Base-by-base conservation (phyloP, 192 early-diverging fungal species). In the Dissophora ornata region DNA sequence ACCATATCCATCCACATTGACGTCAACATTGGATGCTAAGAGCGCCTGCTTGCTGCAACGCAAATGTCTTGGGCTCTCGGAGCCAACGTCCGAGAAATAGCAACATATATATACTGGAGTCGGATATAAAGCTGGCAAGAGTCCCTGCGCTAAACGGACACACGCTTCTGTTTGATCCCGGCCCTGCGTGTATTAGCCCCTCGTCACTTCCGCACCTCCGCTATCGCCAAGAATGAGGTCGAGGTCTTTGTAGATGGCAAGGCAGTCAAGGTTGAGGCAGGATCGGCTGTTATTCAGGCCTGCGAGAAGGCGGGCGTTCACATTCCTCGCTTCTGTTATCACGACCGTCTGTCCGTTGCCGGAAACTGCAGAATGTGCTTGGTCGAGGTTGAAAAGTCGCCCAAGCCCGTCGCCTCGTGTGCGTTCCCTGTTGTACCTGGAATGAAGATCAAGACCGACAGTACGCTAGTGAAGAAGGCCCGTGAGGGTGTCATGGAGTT, bases 351-450 rank as follows among this genome's bases (percentile, higher is more conserved):
- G 40, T 91, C 94, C 15, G 87, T 99, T 53, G 98, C 98, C 12
- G 98, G 98, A 77, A 99, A 99, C 89, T 99, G 98, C 80, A 93
- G 98, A 75, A 98, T 99, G 96, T 99, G 98, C 79, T 88, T 99
- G 60, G 97, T 99, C 30, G 98, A 99, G 85, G 83, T 99, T 33
- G 97, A 97, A 82, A 95, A 92, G 79, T 88, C 94, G 47, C 97
- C 97, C 48, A 99, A 99, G 82, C 92, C 96, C 34, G 84, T 95
- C n/a, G 97, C 98, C 16, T 97, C 97, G 46, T 99, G 98, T 73
- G 95, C 98, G 18, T 95, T 95, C 88, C 97, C 96, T 24, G 96
- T 97, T 41, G 93, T 92, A 83, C 95, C 96, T 1, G 97, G 97
- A 57, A 98, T 99, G 98, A 91, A 90, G 49, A 90, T 99, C 62